Evolutionary conservation across 441 rosid genomes (phyloP).

Genomic region (Gossypium gossypioides): DNA sequence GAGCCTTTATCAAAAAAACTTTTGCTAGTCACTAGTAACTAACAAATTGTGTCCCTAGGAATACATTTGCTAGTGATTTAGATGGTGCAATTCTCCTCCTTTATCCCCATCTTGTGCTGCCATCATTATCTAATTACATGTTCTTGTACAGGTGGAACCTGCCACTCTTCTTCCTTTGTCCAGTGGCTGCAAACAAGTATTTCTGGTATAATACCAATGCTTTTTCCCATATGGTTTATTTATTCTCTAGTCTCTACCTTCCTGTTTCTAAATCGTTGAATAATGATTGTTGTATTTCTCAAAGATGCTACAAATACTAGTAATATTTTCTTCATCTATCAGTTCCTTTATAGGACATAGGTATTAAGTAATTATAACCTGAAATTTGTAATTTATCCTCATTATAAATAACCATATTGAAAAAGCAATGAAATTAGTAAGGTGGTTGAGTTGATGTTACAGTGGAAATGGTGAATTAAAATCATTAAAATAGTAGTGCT

Average conservation of each 20-base stretch:
- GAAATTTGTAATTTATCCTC: not conserved
- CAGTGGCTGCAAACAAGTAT: conserved; percentile 93
- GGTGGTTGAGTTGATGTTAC: not conserved
- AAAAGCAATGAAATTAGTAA: not conserved
- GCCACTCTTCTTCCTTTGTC: conserved; percentile 91
- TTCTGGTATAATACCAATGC: conserved; percentile 54
- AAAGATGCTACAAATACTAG: not conserved
- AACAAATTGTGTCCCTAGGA: not conserved
- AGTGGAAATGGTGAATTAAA: not conserved
- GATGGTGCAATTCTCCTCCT: not conserved
- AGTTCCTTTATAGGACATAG: not conserved
- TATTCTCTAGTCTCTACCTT: not conserved
- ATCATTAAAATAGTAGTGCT: not conserved
- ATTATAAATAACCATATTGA: not conserved
- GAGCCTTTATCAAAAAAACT: not conserved
- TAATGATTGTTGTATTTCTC: conserved; percentile 5
- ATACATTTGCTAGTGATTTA: conserved; percentile 7
- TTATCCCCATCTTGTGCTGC: conserved; percentile 8
- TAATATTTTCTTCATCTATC: not conserved
- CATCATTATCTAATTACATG: not conserved
- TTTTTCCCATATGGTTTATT: not conserved
- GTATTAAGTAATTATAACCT: not conserved
- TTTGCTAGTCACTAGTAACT: not conserved
- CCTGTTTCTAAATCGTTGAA: not conserved
- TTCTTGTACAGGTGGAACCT: conserved; percentile 67